Percentiles rank a stretch among this genome's conserved stretches.
Conservation (phyloP, 2,329 filamentous ascomycete species). For the Ceratocystis lukuohia region DNA sequence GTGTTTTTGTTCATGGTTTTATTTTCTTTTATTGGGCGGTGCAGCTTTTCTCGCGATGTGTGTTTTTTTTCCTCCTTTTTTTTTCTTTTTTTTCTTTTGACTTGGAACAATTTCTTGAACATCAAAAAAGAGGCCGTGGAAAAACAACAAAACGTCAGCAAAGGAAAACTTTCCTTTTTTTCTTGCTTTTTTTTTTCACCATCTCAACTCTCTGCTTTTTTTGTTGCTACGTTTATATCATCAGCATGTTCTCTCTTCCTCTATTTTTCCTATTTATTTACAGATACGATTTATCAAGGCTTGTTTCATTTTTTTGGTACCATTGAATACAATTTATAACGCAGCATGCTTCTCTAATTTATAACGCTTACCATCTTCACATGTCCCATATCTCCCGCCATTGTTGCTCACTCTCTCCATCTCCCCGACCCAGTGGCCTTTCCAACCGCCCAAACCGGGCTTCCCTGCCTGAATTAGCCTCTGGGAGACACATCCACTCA, state of each 20-base stretch:
- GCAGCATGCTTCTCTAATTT: not conserved
- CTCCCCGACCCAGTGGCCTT: conserved; percentile 45
- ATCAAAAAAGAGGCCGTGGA: conserved; percentile 11
- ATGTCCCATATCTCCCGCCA: conserved; percentile 53
- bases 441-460: conserved; percentile 53
- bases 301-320: not conserved
- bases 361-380: not conserved
- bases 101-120: not conserved
- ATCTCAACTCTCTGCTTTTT: conserved; percentile 18
- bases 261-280: not conserved
- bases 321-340: no score
- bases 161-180: not conserved
- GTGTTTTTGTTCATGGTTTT: conserved; percentile 8
- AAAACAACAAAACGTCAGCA: not conserved
- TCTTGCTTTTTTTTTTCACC: not conserved
- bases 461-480: conserved; percentile 47
- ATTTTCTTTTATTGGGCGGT: not conserved
- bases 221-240: not conserved
- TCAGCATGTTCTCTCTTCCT: not conserved
- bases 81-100: conserved; percentile 7
- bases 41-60: not conserved
- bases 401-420: conserved; percentile 36
- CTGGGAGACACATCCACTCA: conserved; percentile 76
- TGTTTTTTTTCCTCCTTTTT: conserved; percentile 10
- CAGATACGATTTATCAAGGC: not conserved